phyloP scores from a whole-genome alignment of 2,329 filamentous ascomycete species.

The Monilinia fructigena region DNA sequence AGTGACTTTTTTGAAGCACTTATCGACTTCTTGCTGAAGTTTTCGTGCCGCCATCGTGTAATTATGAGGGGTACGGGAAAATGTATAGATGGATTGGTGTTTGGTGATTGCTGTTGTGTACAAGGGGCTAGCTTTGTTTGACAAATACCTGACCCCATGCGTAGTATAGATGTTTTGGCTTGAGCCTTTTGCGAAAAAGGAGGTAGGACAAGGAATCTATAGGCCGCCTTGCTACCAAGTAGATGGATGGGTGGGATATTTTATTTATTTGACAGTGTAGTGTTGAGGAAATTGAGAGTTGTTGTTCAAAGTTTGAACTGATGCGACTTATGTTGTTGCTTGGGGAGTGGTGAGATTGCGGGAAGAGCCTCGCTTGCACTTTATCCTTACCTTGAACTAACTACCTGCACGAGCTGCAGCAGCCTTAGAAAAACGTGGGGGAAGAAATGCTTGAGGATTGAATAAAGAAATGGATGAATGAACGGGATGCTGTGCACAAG shows the following conservation, averaged over 20 bases:
- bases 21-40: conserved; percentile 96
- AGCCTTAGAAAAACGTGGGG: conserved; percentile 27
- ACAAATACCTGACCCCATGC: conserved; percentile 35
- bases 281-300: background rate
- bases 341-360: conserved; percentile 8
- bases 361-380: conserved; percentile 24
- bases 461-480: no score
- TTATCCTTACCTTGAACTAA: background rate
- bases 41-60: conserved; percentile 87
- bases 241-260: background rate
- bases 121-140: conserved; percentile 34
- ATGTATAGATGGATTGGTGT: conserved; percentile 26
- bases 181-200: conserved; percentile 1
- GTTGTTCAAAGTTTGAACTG: conserved; percentile 5
- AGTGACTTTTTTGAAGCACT: conserved; percentile 97
- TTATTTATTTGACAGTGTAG: background rate
- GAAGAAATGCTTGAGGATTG: background rate
- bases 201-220: conserved; percentile 27
- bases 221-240: conserved; percentile 18
- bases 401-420: conserved; percentile 12
- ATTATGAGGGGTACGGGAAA: conserved; percentile 29
- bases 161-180: conserved; percentile 23
- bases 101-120: conserved; percentile 34
- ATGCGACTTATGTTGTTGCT: conserved; percentile 15
- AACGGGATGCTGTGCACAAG: conserved; percentile 1